Evolutionary conservation across 257 asterid species (phyloP).

Genomic region (Apocynum venetum): DNA sequence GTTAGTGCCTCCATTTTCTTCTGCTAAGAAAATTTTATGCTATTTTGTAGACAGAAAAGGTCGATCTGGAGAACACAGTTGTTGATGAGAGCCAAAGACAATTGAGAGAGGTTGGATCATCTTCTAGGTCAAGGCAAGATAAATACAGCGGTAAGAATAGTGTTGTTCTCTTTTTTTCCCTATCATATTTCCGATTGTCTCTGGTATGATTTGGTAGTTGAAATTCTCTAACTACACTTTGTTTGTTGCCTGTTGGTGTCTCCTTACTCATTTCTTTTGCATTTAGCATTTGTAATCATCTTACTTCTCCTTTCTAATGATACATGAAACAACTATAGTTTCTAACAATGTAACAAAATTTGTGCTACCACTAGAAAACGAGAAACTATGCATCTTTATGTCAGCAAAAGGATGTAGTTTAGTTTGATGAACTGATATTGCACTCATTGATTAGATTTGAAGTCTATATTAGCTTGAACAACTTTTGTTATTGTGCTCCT

Average conservation of each 20-base stretch:
- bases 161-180: neutral
- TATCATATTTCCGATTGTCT: slow-evolving; percentile 4
- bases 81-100: slow-evolving; percentile 98
- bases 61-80: slow-evolving; percentile 93
- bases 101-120: slow-evolving; percentile 53
- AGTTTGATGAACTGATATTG: neutral
- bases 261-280: neutral
- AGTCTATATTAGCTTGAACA: neutral
- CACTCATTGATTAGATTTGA: neutral
- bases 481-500: neutral
- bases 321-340: neutral
- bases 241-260: neutral
- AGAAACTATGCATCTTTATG: neutral
- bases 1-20: slow-evolving; percentile 15
- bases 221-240: neutral
- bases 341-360: neutral
- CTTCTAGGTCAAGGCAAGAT: slow-evolving; percentile 72
- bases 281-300: neutral
- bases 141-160: slow-evolving; percentile 69
- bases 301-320: neutral
- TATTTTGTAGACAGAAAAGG: slow-evolving; percentile 85
- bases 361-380: neutral
- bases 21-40: slow-evolving; percentile 22
- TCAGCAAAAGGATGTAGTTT: neutral
- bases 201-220: neutral